phyloP scores from a whole-genome alignment of 495 filamentous ascomycete species.

The Articulospora tetracladia region DNA sequence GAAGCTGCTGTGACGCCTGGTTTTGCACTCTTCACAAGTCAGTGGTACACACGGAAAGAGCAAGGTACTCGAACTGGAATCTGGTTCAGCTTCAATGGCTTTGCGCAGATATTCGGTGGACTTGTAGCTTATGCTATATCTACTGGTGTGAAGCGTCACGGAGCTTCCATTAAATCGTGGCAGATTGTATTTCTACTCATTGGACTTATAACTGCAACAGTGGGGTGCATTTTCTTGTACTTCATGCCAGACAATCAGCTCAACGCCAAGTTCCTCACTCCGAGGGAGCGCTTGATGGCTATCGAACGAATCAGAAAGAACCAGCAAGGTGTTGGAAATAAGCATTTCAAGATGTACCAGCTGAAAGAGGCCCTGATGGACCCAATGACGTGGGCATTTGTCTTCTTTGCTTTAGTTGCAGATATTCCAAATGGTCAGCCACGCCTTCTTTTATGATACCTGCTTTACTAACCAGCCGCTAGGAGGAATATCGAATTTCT shows the following conservation, averaged over 20 bases:
- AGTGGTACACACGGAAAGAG: conserved; percentile 63
- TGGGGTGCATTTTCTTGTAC: conserved; percentile 54
- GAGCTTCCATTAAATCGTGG: conserved; percentile 38
- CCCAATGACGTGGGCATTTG: conserved; percentile 57
- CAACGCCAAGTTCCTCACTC: conserved; percentile 53
- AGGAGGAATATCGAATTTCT: conserved; percentile 61
- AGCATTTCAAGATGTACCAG: conserved; percentile 56
- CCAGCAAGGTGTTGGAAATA: conserved; percentile 65
- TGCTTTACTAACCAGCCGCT: background rate
- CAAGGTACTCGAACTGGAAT: conserved; percentile 45
- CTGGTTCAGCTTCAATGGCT: conserved; percentile 39
- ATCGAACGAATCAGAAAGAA: conserved; percentile 60
- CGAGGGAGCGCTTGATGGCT: conserved; percentile 54
- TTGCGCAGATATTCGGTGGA: conserved; percentile 46
- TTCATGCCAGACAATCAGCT: conserved; percentile 64
- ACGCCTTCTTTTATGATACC: background rate
- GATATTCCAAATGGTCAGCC: conserved; percentile 45
- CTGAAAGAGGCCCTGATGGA: conserved; percentile 53
- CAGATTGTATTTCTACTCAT: conserved; percentile 48
- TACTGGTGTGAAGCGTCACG: conserved; percentile 36
- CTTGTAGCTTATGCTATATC: conserved; percentile 54
- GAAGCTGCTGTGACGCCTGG: conserved; percentile 62
- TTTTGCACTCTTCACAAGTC: conserved; percentile 58
- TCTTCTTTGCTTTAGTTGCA: conserved; percentile 44
- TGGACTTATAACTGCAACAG: conserved; percentile 51